phyloP scores from a whole-genome alignment of 768 basidiomycete species.

The Xerocomellus amylosporus region DNA sequence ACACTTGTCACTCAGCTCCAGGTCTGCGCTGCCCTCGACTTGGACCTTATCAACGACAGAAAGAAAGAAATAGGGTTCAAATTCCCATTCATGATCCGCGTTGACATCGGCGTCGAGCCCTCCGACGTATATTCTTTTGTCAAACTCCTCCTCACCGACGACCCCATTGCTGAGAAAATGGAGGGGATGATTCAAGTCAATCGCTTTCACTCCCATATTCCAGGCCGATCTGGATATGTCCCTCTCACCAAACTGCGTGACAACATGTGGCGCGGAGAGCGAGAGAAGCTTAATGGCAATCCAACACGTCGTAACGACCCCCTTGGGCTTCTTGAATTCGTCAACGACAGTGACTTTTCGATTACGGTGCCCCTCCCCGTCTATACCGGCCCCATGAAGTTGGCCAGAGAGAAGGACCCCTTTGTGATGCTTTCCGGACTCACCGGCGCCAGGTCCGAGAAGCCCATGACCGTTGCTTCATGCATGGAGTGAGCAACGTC shows the following conservation, averaged over 20 bases:
- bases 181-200: constrained; percentile 19
- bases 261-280: constrained; percentile 5
- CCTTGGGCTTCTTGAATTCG: constrained; percentile 16
- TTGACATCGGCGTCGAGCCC: constrained; percentile 17
- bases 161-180: background rate
- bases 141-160: constrained; percentile 10
- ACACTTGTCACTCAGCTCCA: constrained; percentile 5
- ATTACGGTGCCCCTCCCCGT: constrained; percentile 8
- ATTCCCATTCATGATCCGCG: constrained; percentile 13
- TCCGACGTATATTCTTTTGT: background rate
- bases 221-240: background rate
- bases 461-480: constrained; percentile 12
- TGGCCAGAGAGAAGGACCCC: constrained; percentile 7
- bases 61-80: constrained; percentile 13
- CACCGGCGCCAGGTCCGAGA: background rate
- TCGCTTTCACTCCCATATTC: constrained; percentile 10
- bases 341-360: constrained; percentile 17
- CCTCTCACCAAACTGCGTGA: constrained; percentile 12
- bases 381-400: background rate
- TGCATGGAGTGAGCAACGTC: constrained; percentile 4
- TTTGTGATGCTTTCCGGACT: constrained; percentile 8
- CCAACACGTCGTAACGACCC: background rate
- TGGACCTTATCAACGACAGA: constrained; percentile 7
- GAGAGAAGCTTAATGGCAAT: background rate
- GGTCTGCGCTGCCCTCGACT: constrained; percentile 13